phyloP scores from a whole-genome alignment of 225 moss, liverwort and hornwort species.

The Pleurozium schreberi region DNA sequence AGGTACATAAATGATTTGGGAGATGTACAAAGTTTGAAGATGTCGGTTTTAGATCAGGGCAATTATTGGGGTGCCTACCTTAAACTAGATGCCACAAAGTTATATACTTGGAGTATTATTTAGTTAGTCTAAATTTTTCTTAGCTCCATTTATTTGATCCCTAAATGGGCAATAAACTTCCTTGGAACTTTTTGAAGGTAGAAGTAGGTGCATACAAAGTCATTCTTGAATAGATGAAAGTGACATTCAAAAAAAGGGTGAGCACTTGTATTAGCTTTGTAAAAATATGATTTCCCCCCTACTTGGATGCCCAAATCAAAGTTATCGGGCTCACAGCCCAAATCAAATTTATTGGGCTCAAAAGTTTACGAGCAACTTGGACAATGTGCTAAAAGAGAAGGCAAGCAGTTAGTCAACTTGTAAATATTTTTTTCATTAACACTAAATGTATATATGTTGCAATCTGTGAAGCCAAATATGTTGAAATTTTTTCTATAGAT shows the following conservation, averaged over 20 bases:
- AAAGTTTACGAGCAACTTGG: fast-evolving
- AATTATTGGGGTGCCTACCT: too few species aligned
- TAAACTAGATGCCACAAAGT: too few species aligned
- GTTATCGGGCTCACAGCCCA: not conserved
- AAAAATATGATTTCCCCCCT: fast-evolving
- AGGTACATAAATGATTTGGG: too few species aligned
- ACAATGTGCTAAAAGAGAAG: fast-evolving
- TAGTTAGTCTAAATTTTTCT: too few species aligned
- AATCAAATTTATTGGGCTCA: too few species aligned
- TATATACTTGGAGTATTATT: too few species aligned
- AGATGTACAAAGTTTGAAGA: too few species aligned
- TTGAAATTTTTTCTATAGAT: fast-evolving
- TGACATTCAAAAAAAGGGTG: too few species aligned
- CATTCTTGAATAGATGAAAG: not conserved
- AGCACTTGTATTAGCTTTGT: fast-evolving
- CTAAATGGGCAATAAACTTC: not conserved
- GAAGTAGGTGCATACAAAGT: too few species aligned
- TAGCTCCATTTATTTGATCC: not conserved
- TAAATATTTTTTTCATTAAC: not conserved
- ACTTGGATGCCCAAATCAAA: not conserved
- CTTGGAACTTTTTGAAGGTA: fast-evolving
- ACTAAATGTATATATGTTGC: not conserved
- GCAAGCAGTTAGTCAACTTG: fast-evolving
- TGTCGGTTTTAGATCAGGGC: too few species aligned
- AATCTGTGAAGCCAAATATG: not conserved